Percentiles rank a stretch among this genome's conserved stretches.
These are phyloP conservation scores for Raffaelea deltoideospora DNA, from an alignment of 2,329 filamentous ascomycete genomes.

Conservation along the genomic window DNA sequence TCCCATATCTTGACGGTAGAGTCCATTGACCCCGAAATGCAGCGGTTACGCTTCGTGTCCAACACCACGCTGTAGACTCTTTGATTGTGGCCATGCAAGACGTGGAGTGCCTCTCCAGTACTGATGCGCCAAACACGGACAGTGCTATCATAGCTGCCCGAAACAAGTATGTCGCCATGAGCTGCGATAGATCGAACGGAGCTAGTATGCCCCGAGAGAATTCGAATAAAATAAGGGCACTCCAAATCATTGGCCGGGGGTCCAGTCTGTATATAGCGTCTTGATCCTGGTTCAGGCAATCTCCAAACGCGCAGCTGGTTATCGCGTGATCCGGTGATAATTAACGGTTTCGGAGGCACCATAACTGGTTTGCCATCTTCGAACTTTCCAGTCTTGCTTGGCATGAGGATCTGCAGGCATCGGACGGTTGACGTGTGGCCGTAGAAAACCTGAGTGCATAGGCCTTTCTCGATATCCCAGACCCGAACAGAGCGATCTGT, in stretches of 20 bases:
- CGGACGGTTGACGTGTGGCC: slow-evolving; percentile 95
- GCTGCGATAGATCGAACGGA: slow-evolving; percentile 94
- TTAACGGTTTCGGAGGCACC: slow-evolving; percentile 87
- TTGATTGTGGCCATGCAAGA: slow-evolving; percentile 71
- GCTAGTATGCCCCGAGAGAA: slow-evolving; percentile 73
- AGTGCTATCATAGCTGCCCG: slow-evolving; percentile 89
- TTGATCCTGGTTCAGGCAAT: slow-evolving; percentile 65
- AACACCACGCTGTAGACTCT: slow-evolving; percentile 97
- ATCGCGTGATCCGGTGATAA: slow-evolving; percentile 93
- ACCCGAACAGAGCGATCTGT: slow-evolving; percentile 97
- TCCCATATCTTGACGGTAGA: slow-evolving; percentile 98
- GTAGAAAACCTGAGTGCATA: slow-evolving; percentile 90
- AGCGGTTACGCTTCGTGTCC: slow-evolving; percentile 80
- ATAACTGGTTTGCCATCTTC: slow-evolving; percentile 62
- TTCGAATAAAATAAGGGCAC: slow-evolving; percentile 89
- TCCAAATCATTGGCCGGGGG: slow-evolving; percentile 60
- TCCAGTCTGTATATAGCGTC: slow-evolving; percentile 63
- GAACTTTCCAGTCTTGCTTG: slow-evolving; percentile 58
- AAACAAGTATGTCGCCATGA: slow-evolving; percentile 88
- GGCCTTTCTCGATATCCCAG: slow-evolving; percentile 90
- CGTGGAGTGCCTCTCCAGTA: slow-evolving; percentile 74
- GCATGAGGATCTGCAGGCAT: slow-evolving; percentile 87
- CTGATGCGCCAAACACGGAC: slow-evolving; percentile 97
- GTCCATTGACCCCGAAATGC: slow-evolving; percentile 97
- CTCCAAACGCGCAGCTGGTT: slow-evolving; percentile 92